A percentile compares a stretch with the other conserved stretches of the same genome.
Evolutionary conservation across 345 rosid genomes (phyloP).

Genomic region (Toxicodendron radicans): DNA sequence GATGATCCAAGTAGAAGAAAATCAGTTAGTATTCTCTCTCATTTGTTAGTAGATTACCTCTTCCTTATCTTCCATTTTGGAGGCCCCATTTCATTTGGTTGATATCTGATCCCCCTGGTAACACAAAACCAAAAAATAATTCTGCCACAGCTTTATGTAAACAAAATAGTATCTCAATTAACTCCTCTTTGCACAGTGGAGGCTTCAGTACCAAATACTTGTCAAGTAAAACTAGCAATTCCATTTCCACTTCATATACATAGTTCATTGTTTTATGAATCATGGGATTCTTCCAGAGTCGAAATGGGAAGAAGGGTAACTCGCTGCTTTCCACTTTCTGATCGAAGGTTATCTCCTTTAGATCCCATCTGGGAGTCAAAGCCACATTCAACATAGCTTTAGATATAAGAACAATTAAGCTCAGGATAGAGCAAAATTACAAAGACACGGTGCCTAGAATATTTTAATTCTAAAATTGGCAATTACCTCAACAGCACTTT

Average conservation of each 20-base stretch:
- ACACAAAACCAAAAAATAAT: background rate
- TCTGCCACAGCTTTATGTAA: background rate
- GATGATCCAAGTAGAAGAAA: background rate
- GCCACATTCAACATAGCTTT: slow-evolving; percentile 17
- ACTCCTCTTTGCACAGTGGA: background rate
- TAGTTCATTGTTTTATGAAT: slow-evolving; percentile 32
- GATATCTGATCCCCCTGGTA: background rate
- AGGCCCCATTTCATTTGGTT: background rate
- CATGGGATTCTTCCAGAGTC: slow-evolving; percentile 48
- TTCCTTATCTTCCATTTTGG: slow-evolving; percentile 4
- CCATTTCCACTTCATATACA: background rate
- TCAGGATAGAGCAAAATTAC: background rate
- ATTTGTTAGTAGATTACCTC: background rate
- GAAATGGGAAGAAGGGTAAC: slow-evolving; percentile 24
- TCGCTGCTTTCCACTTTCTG: slow-evolving; percentile 49
- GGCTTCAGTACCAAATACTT: background rate
- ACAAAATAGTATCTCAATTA: slow-evolving; percentile 6
- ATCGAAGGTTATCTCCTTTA: slow-evolving; percentile 48
- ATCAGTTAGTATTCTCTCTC: background rate
- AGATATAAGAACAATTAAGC: background rate
- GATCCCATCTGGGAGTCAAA: slow-evolving; percentile 41
- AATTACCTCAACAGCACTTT: too few species aligned
- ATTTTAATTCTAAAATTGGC: background rate
- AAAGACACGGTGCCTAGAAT: background rate
- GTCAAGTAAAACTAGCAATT: background rate